Percentiles rank a stretch among this genome's conserved stretches.
Evolutionary conservation across 768 basidiomycete genomes (phyloP).

Genomic region (Lactarius tabidus): DNA sequence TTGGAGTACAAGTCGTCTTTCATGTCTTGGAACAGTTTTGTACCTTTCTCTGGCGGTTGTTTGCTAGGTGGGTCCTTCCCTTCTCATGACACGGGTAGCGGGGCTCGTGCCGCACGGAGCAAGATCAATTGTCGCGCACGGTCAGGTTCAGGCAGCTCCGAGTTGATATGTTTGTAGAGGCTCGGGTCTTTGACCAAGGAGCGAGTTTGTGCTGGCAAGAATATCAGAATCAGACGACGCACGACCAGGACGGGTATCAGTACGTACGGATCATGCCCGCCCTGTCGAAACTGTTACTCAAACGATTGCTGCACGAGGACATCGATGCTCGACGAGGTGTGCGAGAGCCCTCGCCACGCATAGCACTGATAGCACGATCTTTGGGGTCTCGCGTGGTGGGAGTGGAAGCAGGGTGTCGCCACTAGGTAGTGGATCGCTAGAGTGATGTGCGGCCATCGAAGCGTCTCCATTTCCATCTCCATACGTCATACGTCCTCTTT

Average conservation of each 20-base stretch:
- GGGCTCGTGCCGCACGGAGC: conserved; percentile 57
- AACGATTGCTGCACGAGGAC: conserved; percentile 50
- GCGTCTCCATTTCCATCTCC: conserved; percentile 63
- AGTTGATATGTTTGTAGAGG: conserved; percentile 79
- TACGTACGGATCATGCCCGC: conserved; percentile 70
- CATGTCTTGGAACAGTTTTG: conserved; percentile 45
- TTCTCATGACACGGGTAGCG: conserved; percentile 31
- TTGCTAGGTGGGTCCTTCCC: too few species aligned
- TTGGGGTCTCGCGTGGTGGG: conserved; percentile 57
- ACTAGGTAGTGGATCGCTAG: conserved; percentile 39
- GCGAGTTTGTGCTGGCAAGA: conserved; percentile 66
- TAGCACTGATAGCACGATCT: conserved; percentile 58
- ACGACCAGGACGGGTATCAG: conserved; percentile 3
- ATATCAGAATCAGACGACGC: conserved; percentile 2
- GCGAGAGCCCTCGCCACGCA: conserved; percentile 49
- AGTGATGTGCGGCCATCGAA: conserved; percentile 41
- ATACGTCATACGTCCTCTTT: conserved; percentile 67
- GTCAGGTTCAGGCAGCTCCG: conserved; percentile 48
- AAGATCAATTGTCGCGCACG: conserved; percentile 68
- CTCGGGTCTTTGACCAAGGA: conserved; percentile 61
- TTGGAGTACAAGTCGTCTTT: conserved; percentile 60
- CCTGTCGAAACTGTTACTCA: conserved; percentile 63
- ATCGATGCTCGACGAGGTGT: conserved; percentile 39
- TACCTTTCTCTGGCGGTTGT: conserved; percentile 32
- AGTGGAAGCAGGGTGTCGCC: conserved; percentile 39